Conservation (phyloP, 805 yeast genomes). For the Cyberlindnera mycetangii region DNA sequence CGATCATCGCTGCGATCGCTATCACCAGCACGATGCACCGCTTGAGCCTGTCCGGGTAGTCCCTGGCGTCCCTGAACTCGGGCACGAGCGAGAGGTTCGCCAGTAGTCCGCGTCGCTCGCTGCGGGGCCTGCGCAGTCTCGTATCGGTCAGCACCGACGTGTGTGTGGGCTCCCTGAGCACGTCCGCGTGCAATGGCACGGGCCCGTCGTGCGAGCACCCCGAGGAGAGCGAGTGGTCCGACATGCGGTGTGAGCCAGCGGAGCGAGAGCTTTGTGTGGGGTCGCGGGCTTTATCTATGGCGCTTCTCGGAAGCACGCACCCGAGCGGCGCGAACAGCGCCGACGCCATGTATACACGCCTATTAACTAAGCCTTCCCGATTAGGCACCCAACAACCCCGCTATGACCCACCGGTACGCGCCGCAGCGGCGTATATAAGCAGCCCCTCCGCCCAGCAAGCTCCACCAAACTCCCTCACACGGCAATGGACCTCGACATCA, state of each 20-base stretch:
- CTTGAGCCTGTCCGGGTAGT: conserved; percentile 51
- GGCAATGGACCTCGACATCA: conserved; percentile 10
- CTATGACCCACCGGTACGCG: background rate
- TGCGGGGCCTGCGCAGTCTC: conserved; percentile 15
- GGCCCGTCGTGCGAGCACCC: background rate
- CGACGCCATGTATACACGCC: background rate
- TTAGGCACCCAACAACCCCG: conserved; percentile 2
- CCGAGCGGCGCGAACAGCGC: too few species aligned
- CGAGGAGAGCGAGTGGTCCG: conserved; percentile 2
- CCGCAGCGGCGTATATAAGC: background rate
- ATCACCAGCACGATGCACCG: conserved; percentile 56
- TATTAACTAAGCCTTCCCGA: background rate
- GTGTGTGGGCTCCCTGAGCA: background rate
- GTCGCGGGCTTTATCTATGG: too few species aligned
- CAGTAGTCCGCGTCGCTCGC: conserved; percentile 51
- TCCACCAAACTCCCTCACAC: background rate
- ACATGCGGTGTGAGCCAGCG: too few species aligned
- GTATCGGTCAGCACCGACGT: conserved; percentile 4
- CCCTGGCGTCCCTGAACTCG: conserved; percentile 71
- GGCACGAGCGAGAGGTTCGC: conserved; percentile 50
- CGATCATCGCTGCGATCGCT: conserved; percentile 72
- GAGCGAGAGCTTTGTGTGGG: too few species aligned
- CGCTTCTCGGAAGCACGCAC: background rate
- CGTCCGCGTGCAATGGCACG: background rate
- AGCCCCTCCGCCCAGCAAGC: too few species aligned